Percentiles rank a stretch among this genome's conserved stretches.
Evolutionary conservation across 2,329 filamentous ascomycete species (phyloP).

Genomic region (Diaporthe eres): DNA sequence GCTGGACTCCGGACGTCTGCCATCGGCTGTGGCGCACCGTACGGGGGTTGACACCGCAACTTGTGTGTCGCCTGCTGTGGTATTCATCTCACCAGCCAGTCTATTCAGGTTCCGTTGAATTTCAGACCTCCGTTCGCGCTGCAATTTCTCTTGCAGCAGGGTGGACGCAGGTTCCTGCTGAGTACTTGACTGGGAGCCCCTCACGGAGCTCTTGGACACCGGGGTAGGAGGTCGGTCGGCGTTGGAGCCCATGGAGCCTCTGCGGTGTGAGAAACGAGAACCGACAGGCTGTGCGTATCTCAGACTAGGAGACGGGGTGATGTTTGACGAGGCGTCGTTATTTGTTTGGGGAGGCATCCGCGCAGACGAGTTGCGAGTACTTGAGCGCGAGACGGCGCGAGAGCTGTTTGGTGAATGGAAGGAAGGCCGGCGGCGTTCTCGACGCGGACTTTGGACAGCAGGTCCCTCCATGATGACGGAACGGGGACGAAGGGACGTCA

Average conservation of each 20-base stretch:
- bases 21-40: constrained; percentile 51
- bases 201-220: constrained; percentile 58
- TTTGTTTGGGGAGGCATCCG: constrained; percentile 58
- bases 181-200: constrained; percentile 51
- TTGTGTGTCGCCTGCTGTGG: constrained; percentile 56
- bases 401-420: constrained; percentile 31
- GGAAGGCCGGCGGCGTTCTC: constrained; percentile 45
- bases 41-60: constrained; percentile 57
- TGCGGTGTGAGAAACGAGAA: constrained; percentile 50
- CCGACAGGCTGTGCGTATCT: constrained; percentile 54
- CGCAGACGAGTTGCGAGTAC: constrained; percentile 58
- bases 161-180: constrained; percentile 59
- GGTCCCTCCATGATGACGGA: constrained; percentile 47
- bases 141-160: constrained; percentile 69
- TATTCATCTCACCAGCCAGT: constrained; percentile 54
- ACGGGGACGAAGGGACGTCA: neutral
- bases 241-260: constrained; percentile 52
- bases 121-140: constrained; percentile 65
- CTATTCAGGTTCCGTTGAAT: constrained; percentile 59
- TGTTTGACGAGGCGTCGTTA: constrained; percentile 58
- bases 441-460: constrained; percentile 44
- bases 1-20: constrained; percentile 60
- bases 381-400: constrained; percentile 57
- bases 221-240: constrained; percentile 56
- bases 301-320: constrained; percentile 54